Percentiles rank a stretch among this genome's conserved stretches.
phyloP scores from a whole-genome alignment of 2,329 filamentous ascomycete genomes.

The Fusarium setosum region DNA sequence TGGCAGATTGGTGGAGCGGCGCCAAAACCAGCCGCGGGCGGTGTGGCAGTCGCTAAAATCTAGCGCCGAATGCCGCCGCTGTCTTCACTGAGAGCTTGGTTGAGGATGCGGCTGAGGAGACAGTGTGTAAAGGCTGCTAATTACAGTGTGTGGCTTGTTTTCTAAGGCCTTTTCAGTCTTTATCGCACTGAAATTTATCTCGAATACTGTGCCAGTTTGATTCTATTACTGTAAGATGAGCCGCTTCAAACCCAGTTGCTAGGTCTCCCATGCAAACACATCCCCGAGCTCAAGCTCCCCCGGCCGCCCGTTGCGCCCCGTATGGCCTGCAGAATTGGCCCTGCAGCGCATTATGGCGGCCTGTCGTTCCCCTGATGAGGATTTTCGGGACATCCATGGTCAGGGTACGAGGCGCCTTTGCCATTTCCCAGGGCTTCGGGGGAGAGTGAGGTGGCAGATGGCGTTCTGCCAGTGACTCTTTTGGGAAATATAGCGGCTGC shows the following conservation, averaged over 20 bases:
- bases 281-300: neutral
- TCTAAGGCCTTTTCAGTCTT: too few species aligned
- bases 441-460: neutral
- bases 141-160: too few species aligned
- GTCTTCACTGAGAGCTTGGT: neutral
- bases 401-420: too few species aligned
- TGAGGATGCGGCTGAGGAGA: neutral
- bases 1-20: slow-evolving; percentile 21
- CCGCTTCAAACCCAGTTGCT: too few species aligned
- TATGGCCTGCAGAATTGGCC: neutral
- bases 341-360: neutral
- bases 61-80: slow-evolving; percentile 17
- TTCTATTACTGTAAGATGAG: too few species aligned
- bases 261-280: too few species aligned
- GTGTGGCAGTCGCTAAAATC: slow-evolving; percentile 37
- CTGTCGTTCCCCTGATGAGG: neutral
- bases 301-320: neutral
- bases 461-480: neutral
- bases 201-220: neutral
- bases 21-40: slow-evolving; percentile 42
- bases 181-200: too few species aligned
- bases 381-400: too few species aligned
- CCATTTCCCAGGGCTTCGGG: neutral
- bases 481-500: neutral
- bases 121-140: too few species aligned